Evolutionary conservation across 2,329 filamentous ascomycete genomes (phyloP).

Genomic region (Aspergillus sp.): DNA sequence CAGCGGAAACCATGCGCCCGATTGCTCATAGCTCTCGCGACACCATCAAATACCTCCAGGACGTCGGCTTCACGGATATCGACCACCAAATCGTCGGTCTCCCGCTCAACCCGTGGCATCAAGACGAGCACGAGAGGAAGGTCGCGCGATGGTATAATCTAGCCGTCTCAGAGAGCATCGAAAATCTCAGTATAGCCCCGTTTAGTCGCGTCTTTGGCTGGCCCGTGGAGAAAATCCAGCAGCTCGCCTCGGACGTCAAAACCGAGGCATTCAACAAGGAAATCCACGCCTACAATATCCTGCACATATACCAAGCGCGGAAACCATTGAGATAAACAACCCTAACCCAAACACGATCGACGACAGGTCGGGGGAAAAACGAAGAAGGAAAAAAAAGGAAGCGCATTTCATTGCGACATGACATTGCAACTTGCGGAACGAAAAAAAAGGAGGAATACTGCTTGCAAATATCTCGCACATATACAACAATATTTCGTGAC

Average conservation of each 20-base stretch:
- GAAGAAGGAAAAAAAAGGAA: not conserved
- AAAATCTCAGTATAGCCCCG: constrained; percentile 71
- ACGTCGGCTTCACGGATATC: constrained; percentile 78
- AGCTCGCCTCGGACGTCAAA: constrained; percentile 63
- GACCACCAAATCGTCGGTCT: constrained; percentile 67
- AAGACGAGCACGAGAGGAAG: constrained; percentile 62
- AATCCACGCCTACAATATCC: constrained; percentile 66
- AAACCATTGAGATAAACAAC: constrained; percentile 28
- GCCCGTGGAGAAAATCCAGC: constrained; percentile 61
- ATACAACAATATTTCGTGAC: not conserved
- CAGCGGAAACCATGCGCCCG: constrained; percentile 63
- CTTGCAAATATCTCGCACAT: not conserved
- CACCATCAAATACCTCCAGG: constrained; percentile 62
- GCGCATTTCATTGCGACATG: no score
- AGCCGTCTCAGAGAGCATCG: constrained; percentile 69
- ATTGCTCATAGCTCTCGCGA: constrained; percentile 61
- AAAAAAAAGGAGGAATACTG: not conserved
- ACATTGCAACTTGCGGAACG: not conserved
- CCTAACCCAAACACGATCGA: not conserved
- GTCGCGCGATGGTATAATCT: constrained; percentile 83
- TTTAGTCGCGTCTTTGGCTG: constrained; percentile 66
- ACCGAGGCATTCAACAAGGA: constrained; percentile 68
- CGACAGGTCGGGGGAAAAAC: not conserved
- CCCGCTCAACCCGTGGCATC: constrained; percentile 73
- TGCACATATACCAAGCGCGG: constrained; percentile 46